Conservation (phyloP, 495 filamentous ascomycete species). For the Xylaria nigripes region DNA sequence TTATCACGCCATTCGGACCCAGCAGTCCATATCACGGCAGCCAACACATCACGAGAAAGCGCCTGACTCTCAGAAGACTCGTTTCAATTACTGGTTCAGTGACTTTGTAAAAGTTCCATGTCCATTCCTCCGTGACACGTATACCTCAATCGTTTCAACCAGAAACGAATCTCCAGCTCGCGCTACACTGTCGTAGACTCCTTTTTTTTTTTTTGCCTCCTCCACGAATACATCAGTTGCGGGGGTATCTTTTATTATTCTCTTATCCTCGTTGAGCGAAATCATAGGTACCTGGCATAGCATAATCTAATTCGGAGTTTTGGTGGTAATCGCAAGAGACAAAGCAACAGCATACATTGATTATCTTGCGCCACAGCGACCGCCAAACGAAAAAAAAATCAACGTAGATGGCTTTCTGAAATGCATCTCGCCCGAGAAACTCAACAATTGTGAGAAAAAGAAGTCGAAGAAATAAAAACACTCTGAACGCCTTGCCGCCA, state of each 20-base stretch:
- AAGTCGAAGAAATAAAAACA: background rate
- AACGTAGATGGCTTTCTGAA: background rate
- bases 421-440: background rate
- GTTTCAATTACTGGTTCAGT: background rate
- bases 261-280: background rate
- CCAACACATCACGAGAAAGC: too few species aligned
- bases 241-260: background rate
- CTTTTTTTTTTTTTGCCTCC: background rate
- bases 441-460: background rate
- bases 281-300: background rate
- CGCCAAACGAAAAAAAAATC: background rate
- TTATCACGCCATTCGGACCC: too few species aligned
- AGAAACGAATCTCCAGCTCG: background rate
- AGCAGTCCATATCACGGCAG: too few species aligned
- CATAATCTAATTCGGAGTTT: background rate
- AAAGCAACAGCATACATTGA: background rate
- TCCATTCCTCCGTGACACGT: background rate
- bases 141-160: background rate
- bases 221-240: background rate
- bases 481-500: background rate
- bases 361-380: too few species aligned
- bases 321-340: background rate
- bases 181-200: background rate
- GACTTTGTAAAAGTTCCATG: background rate
- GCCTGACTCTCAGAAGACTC: background rate